Percentiles rank a stretch among this genome's conserved stretches.
phyloP scores from a whole-genome alignment of 176 grass and related monocot species.

The Rhynchospora pubera region DNA sequence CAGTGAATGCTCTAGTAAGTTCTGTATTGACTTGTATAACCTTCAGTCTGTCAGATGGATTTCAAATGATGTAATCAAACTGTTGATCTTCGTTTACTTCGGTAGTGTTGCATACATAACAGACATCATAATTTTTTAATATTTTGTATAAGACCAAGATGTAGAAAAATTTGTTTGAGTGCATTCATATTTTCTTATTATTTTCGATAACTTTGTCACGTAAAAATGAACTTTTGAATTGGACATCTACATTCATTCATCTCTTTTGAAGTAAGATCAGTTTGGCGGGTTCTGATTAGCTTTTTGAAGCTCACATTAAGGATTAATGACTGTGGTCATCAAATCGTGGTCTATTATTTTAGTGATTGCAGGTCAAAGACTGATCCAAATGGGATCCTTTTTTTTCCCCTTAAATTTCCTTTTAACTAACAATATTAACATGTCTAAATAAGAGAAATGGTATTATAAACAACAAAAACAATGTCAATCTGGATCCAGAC shows the following conservation, averaged over 20 bases:
- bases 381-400: not conserved
- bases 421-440: not conserved
- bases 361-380: not conserved
- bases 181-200: not conserved
- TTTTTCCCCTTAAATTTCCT: not conserved
- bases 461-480: not conserved
- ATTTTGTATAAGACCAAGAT: not conserved
- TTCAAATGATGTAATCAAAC: not conserved
- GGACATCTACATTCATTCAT: not conserved
- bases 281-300: not conserved
- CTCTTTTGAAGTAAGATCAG: not conserved
- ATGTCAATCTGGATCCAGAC: not conserved
- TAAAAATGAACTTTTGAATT: not conserved
- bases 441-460: not conserved
- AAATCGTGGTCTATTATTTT: not conserved
- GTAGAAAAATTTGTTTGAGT: not conserved
- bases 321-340: not conserved
- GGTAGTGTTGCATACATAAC: not conserved
- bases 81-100: not conserved
- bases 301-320: not conserved
- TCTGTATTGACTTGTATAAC: not conserved
- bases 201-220: not conserved
- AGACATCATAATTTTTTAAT: not conserved
- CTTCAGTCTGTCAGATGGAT: not conserved
- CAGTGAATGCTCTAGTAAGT: not conserved